These are phyloP conservation scores for Solanum commersonii DNA, from an alignment of 257 asterid genomes.

Conservation along the genomic window DNA sequence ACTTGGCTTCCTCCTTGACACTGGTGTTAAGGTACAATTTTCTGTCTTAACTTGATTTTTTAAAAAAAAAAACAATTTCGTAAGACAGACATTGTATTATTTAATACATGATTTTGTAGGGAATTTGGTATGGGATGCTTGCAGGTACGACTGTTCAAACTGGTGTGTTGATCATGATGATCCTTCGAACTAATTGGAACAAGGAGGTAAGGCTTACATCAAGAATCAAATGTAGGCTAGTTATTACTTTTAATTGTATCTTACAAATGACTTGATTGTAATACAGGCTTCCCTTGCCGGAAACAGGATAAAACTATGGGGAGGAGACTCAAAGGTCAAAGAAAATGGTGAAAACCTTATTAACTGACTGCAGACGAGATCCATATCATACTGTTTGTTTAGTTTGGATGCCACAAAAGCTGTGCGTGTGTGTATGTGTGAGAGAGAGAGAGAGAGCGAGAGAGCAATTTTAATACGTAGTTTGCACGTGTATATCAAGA, in stretches of 20 bases:
- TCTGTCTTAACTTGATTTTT: background rate
- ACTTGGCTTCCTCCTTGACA: constrained; percentile 25
- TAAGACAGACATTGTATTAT: too few relatives aligned
- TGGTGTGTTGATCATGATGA: constrained; percentile 20
- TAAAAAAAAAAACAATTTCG: too few relatives aligned
- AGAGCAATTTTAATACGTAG: background rate
- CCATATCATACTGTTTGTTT: background rate
- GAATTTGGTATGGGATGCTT: constrained; percentile 47
- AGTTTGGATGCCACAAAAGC: background rate
- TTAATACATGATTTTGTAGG: constrained; percentile 8
- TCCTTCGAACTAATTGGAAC: constrained; percentile 27
- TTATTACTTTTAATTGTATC: background rate
- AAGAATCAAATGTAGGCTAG: background rate
- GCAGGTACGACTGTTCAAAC: constrained; percentile 28
- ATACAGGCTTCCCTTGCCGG: constrained; percentile 34
- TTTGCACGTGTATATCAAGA: background rate
- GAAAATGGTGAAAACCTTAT: background rate
- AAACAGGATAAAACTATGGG: constrained; percentile 40
- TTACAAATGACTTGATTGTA: background rate
- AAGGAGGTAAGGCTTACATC: constrained; percentile 19
- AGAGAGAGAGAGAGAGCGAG: background rate
- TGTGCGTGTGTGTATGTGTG: background rate
- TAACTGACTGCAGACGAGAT: background rate
- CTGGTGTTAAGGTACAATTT: constrained; percentile 25
- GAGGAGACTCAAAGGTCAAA: constrained; percentile 20